Evolutionary conservation across 1,284 basidiomycete species (phyloP), one percentile per base, ranked within the genome.

Genomic region (Heterobasidion occidentale): DNA sequence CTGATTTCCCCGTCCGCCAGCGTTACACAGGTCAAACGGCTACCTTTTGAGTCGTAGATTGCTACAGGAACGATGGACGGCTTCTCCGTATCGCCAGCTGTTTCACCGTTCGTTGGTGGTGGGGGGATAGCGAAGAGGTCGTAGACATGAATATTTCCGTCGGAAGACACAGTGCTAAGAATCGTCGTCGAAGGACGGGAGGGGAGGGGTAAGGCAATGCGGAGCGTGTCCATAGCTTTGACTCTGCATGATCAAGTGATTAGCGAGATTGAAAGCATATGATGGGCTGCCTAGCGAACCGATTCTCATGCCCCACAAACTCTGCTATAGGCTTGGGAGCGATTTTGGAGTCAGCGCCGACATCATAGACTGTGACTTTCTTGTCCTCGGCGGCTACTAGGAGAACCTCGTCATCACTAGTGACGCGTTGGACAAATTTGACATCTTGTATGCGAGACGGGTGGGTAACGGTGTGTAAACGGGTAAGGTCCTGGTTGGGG

Each of bases 321-420:
- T 80, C 73, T 2, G 85, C 88, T 36, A 90, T 69, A 11, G 86
- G 68, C 1, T 64, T 71, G 5, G 86, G 81, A 1, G 67, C 56
- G 15, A 68, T 67, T 14, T 75, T 70, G 3, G 66, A 64, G 59
- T 80, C 74, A 5, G 71, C 62, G 5, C 71, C 69, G 49, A 87
- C 61, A 44, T 77, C 74, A 71, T 94, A 95, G 14, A 93, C 73
- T 1, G 90, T 80, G 1, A 92, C 74, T 60, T 86, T 87, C 62
- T 88, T 92, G 68, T 96, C 92, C 70, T 98, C 94, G 1, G 88
- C 92, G 1, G 84, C 90, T 9, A 86, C 88, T 42, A 94, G 77
- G 7, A 96, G 72, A 34, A 94, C 68, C 64, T 93, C 88, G 27
- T 77, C 77, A 2, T 74, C 68, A 1, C 76, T 78, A 38, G 77